These are phyloP conservation scores for Populus alba DNA, from an alignment of 345 rosid genomes.

Conservation along the genomic window DNA sequence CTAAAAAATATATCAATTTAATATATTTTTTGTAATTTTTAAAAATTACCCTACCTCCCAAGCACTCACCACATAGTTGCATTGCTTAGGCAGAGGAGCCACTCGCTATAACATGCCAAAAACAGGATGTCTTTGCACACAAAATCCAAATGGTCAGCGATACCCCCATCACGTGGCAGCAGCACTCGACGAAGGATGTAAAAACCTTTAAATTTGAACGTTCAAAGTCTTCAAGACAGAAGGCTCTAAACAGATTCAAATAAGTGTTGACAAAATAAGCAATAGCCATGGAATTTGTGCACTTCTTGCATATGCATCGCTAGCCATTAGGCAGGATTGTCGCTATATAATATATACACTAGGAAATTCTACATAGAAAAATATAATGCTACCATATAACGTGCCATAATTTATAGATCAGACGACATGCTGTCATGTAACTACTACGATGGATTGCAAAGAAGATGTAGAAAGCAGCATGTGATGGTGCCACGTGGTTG, in stretches of 20 bases:
- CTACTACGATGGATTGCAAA: conserved; percentile 19
- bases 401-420: background rate
- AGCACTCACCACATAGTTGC: too few relatives aligned
- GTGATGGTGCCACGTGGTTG: conserved; percentile 36
- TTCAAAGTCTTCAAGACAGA: background rate
- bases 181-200: background rate
- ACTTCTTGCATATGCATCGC: background rate
- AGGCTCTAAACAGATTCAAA: background rate
- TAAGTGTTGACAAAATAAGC: background rate
- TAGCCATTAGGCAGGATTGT: background rate
- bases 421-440: conserved; percentile 4
- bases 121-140: too few relatives aligned
- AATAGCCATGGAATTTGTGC: background rate
- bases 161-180: background rate
- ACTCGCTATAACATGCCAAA: too few relatives aligned
- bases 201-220: background rate
- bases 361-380: background rate
- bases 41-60: too few relatives aligned
- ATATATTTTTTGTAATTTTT: too few relatives aligned
- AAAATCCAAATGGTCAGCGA: background rate
- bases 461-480: conserved; percentile 13
- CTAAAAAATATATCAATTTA: too few relatives aligned
- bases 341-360: background rate
- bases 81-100: too few relatives aligned
- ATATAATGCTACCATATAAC: background rate